Evolutionary conservation across 257 asterid species (phyloP), one percentile per base, ranked within the genome.

Genomic region (Capsicum chinense): DNA sequence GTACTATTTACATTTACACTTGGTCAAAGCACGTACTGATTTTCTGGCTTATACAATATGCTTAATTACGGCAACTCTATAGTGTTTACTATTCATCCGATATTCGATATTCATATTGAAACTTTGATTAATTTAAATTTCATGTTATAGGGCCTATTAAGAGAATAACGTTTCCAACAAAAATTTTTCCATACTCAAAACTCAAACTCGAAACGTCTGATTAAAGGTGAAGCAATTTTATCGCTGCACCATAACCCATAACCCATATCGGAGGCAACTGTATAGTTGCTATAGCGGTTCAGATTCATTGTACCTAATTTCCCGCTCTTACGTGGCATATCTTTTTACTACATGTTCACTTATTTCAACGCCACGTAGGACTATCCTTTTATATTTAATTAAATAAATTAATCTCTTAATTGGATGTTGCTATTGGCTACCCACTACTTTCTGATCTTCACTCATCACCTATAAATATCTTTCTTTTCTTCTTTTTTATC

Each of bases 401-500:
- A 64, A 83, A 63, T 39, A 39, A 39, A 39, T 39, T 3, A 3
- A 39, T 39, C 44, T 39, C 44, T 39, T 39, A 39, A 39, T 39
- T 39, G 44, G 44, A 39, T 87, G 78, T 57, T 84, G 60, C 79
- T 69, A 88, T 88, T 85, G 89, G 92, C 85, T 88, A 19, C 84
- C 79, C 82, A 83, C 88, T 83, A 86, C 88, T 52, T 76, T 47
- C 71, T 39, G 62, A 13, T 44, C 42, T 60, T 62, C 50, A 71
- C 85, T 89, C 87, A 44, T 89, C 87, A 44, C 21, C 64, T 6
- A 16, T 81, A 91, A 89, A 89, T 89, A 90, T 91, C 93, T 87
- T 70, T 66, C 60, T 11, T 60, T 9, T 26, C 33, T 26, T 26
- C 33, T 10, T 11, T 26, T 11, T 71, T 17, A 4, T 17, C 6